phyloP scores from a whole-genome alignment of 2,329 filamentous ascomycete genomes.

The Cadophora sp. region DNA sequence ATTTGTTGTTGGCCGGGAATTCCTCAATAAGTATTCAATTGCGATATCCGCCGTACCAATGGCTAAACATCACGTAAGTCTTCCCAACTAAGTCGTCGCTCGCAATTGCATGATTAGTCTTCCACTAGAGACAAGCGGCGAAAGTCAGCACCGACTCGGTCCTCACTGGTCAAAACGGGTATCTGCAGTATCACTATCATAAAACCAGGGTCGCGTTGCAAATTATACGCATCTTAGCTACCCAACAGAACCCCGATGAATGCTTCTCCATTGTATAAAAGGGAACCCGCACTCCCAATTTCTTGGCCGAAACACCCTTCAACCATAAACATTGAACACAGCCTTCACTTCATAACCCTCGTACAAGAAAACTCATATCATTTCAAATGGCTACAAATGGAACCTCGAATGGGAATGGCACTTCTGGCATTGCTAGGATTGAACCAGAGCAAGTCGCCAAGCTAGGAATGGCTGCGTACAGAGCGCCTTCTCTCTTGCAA shows the following conservation, averaged over 20 bases:
- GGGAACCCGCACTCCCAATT: not conserved
- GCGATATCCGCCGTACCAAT: too few species aligned
- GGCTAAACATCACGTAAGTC: not conserved
- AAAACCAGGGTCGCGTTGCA: not conserved
- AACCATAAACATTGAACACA: not conserved
- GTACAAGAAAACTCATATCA: not conserved
- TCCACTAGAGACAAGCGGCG: not conserved
- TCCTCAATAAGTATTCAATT: too few species aligned
- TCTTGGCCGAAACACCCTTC: not conserved
- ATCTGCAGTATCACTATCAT: not conserved
- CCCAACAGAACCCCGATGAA: not conserved
- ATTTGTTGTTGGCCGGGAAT: too few species aligned
- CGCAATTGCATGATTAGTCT: not conserved
- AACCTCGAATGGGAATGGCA: not conserved
- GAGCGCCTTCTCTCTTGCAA: slow-evolving; percentile 54
- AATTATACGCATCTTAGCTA: not conserved
- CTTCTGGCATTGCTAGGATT: not conserved
- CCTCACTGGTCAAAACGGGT: not conserved
- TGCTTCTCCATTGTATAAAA: not conserved
- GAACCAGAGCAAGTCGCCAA: slow-evolving; percentile 24
- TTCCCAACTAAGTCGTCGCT: not conserved
- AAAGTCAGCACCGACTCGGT: not conserved
- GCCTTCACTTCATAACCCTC: not conserved
- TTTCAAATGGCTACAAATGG: slow-evolving; percentile 20
- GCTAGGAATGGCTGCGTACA: slow-evolving; percentile 51